Conservation (phyloP, 768 basidiomycete species). For the Psilocybe tampanensis region DNA sequence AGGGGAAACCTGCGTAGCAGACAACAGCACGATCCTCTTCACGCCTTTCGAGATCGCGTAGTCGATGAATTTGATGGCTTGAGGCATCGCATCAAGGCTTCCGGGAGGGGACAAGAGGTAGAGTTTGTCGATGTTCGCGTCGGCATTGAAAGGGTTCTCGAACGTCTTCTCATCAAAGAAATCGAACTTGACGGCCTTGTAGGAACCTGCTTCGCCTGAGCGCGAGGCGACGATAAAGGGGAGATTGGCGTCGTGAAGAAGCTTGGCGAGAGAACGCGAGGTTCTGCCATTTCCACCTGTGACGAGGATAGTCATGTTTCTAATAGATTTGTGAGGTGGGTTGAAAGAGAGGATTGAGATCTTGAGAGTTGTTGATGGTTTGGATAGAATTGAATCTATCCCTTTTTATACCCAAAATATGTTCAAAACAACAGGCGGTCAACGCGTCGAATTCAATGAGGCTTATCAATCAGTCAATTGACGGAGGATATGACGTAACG, state of each 20-base stretch:
- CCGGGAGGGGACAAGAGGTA: not conserved
- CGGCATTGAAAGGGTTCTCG: too few relatives aligned
- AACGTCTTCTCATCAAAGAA: not conserved
- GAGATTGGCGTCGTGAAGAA: not conserved
- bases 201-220: not conserved
- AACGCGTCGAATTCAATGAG: too few relatives aligned
- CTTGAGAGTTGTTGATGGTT: too few relatives aligned
- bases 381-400: too few relatives aligned
- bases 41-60: slow-evolving; percentile 26
- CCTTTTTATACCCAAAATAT: too few relatives aligned
- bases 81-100: not conserved
- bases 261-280: not conserved
- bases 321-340: too few relatives aligned
- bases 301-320: not conserved
- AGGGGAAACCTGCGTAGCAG: too few relatives aligned
- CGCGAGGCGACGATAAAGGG: not conserved
- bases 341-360: too few relatives aligned
- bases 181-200: not conserved
- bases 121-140: too few relatives aligned
- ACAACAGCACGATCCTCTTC: slow-evolving; percentile 31
- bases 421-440: too few relatives aligned
- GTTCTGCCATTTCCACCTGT: slow-evolving; percentile 1
- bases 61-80: slow-evolving; percentile 32
- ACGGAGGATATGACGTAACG: too few relatives aligned
- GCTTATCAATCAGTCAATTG: too few relatives aligned